These are phyloP conservation scores for Trichoderma sp. DNA, from an alignment of 2,329 filamentous ascomycete genomes.

Conservation along the genomic window DNA sequence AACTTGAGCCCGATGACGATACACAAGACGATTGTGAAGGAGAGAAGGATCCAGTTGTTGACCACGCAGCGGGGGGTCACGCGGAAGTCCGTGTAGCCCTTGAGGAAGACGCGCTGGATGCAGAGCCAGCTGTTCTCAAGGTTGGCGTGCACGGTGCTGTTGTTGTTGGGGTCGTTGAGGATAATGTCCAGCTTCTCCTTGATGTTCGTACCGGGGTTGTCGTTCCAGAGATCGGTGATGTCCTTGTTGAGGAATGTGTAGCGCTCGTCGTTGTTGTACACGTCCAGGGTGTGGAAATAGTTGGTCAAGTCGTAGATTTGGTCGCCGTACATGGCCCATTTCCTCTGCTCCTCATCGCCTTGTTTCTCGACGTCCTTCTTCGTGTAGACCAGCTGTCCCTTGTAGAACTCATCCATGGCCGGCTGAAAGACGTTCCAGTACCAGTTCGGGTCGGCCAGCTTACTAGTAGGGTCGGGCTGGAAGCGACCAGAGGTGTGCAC, in stretches of 20 bases:
- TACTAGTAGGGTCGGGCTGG: constrained; percentile 58
- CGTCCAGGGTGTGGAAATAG: constrained; percentile 77
- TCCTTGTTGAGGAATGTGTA: constrained; percentile 74
- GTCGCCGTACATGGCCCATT: constrained; percentile 78
- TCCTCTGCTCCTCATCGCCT: constrained; percentile 67
- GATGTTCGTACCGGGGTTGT: constrained; percentile 79
- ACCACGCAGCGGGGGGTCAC: constrained; percentile 73
- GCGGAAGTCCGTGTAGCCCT: constrained; percentile 84
- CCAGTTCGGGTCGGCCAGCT: constrained; percentile 69
- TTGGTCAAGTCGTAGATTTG: constrained; percentile 87
- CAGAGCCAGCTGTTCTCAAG: constrained; percentile 74
- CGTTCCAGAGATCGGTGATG: constrained; percentile 68
- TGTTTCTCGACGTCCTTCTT: constrained; percentile 61
- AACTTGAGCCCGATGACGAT: constrained; percentile 85
- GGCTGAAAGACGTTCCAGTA: constrained; percentile 75
- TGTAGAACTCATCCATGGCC: constrained; percentile 80
- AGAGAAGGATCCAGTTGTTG: constrained; percentile 88
- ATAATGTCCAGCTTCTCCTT: constrained; percentile 64
- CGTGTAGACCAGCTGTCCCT: constrained; percentile 80
- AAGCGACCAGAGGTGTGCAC: constrained; percentile 70
- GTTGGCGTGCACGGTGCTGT: constrained; percentile 52
- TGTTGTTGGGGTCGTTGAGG: constrained; percentile 52
- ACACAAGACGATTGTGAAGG: constrained; percentile 83
- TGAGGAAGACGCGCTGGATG: constrained; percentile 79
- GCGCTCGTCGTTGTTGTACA: constrained; percentile 53